Evolutionary conservation across 1,284 basidiomycete genomes (phyloP).

Genomic region (Ustilago hordei): DNA sequence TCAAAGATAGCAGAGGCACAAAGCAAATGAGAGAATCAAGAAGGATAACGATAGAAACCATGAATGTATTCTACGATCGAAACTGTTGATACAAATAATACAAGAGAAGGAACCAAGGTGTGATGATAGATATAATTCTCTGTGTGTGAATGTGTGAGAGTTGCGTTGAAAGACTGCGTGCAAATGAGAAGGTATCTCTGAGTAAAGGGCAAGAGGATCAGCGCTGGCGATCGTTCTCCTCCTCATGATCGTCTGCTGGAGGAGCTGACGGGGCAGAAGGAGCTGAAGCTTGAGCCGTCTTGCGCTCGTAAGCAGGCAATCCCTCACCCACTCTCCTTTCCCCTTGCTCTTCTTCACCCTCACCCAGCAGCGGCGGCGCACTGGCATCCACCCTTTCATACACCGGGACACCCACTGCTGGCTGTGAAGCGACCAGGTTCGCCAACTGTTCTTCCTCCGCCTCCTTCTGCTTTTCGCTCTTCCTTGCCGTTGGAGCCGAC

Average conservation of each 20-base stretch:
- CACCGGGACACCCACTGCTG: constrained; percentile 26
- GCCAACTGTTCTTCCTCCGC: constrained; percentile 45
- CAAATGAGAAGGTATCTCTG: not conserved
- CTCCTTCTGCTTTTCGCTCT: constrained; percentile 45
- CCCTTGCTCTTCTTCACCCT: constrained; percentile 1
- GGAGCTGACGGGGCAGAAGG: constrained; percentile 24
- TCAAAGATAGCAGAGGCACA: not conserved
- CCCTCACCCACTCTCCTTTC: not conserved
- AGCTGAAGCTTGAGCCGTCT: not conserved
- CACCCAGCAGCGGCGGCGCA: constrained; percentile 21
- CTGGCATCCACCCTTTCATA: constrained; percentile 29
- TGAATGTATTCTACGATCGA: not conserved
- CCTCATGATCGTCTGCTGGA: constrained; percentile 6
- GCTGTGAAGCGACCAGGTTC: constrained; percentile 31
- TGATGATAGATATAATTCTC: not conserved
- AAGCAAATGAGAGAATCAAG: not conserved
- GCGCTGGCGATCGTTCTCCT: not conserved
- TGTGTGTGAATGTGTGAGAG: not conserved
- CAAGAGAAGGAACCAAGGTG: constrained; percentile 1
- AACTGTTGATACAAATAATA: constrained; percentile 31
- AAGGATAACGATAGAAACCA: not conserved
- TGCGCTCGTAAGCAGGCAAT: constrained; percentile 25
- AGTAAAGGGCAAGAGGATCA: not conserved
- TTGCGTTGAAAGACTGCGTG: not conserved
- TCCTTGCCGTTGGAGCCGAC: constrained; percentile 17